Percentiles rank a stretch among this genome's conserved stretches.
Evolutionary conservation across 2,329 filamentous ascomycete genomes (phyloP).

Genomic region (Grosmannia penicillata): DNA sequence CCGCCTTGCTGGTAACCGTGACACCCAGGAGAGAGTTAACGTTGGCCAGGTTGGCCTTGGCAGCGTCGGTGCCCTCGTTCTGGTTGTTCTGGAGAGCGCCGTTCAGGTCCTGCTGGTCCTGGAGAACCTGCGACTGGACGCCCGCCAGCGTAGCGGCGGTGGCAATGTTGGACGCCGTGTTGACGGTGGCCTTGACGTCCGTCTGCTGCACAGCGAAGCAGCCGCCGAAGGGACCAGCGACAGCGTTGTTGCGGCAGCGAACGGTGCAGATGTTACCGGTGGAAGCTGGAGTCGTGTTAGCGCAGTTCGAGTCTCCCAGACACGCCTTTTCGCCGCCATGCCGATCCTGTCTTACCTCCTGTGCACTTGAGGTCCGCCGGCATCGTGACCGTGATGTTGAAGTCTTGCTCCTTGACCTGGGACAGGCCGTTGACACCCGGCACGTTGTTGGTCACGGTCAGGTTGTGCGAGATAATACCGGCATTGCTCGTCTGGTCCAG

Average conservation of each 20-base stretch:
- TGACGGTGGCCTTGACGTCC: slow-evolving; percentile 25
- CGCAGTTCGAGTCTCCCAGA: no score
- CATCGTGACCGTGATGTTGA: slow-evolving; percentile 41
- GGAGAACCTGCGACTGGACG: slow-evolving; percentile 30
- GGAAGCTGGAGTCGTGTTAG: slow-evolving; percentile 21
- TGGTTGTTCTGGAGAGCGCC: slow-evolving; percentile 2
- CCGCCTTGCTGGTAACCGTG: not conserved
- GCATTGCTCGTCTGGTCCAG: slow-evolving; percentile 32
- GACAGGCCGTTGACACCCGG: slow-evolving; percentile 11
- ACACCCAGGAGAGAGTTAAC: slow-evolving; percentile 8
- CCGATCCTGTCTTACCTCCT: slow-evolving; percentile 28
- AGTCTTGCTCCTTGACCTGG: slow-evolving; percentile 10
- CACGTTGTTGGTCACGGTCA: slow-evolving; percentile 27
- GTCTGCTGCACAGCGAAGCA: slow-evolving; percentile 43
- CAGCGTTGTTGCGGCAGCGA: slow-evolving; percentile 42
- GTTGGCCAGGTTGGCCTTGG: slow-evolving; percentile 13
- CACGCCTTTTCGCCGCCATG: no score
- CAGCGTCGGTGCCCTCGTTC: slow-evolving; percentile 15
- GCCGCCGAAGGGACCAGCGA: slow-evolving; percentile 25
- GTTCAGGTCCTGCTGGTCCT: slow-evolving; percentile 30
- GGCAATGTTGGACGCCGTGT: slow-evolving; percentile 23
- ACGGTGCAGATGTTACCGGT: slow-evolving; percentile 45
- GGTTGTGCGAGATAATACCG: slow-evolving; percentile 27
- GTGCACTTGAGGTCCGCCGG: slow-evolving; percentile 32
- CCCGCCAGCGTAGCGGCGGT: slow-evolving; percentile 29